A percentile compares a stretch with the other conserved stretches of the same genome.
Conservation (phyloP, 176 grass and related monocot species). For the Oryza rufipogon region DNA sequence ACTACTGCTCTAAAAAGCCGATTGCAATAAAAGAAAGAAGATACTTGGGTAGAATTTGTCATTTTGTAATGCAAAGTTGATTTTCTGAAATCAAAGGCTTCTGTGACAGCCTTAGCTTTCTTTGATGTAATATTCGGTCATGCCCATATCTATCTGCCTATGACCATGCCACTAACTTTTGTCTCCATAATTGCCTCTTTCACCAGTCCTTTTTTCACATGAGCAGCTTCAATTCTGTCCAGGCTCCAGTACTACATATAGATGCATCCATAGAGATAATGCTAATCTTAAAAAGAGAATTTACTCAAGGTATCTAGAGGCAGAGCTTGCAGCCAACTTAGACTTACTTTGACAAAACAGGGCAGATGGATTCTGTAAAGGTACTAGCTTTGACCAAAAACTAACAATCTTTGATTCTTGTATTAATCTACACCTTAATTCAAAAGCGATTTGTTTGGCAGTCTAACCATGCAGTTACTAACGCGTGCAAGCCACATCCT, state of each 20-base stretch:
- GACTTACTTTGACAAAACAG: not conserved
- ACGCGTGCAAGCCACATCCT: not conserved
- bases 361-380: not conserved
- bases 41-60: constrained; percentile 4
- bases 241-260: not conserved
- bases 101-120: constrained; percentile 40
- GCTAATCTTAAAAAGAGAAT: not conserved
- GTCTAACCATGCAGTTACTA: not conserved
- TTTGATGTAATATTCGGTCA: constrained; percentile 45
- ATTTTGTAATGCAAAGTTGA: constrained; percentile 31
- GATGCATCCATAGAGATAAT: not conserved
- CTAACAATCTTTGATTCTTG: not conserved
- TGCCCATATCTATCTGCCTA: constrained; percentile 33
- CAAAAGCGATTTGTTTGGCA: not conserved
- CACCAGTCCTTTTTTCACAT: constrained; percentile 1
- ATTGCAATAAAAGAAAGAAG: not conserved
- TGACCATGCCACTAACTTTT: constrained; percentile 41
- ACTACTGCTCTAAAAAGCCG: not conserved
- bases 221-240: constrained; percentile 14
- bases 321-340: not conserved
- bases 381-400: not conserved
- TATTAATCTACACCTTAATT: not conserved
- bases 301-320: not conserved
- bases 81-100: constrained; percentile 23
- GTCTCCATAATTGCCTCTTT: constrained; percentile 13